Conservation (phyloP, 2,329 filamentous ascomycete species). For the Nakataea oryzae region DNA sequence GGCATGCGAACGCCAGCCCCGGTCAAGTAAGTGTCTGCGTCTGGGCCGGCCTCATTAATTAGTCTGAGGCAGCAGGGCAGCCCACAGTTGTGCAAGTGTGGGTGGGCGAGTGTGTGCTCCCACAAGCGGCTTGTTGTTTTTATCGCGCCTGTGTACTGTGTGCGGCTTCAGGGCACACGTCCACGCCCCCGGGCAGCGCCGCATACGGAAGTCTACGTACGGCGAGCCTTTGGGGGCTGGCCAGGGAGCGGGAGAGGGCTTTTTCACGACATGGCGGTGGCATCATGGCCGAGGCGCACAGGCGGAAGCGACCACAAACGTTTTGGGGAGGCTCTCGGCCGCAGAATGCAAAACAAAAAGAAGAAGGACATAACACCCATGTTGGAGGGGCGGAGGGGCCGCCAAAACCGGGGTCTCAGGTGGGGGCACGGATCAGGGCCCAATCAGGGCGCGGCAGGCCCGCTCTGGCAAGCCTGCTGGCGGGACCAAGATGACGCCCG, state of each 20-base stretch:
- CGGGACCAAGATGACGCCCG: slow-evolving; percentile 3
- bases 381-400: too few species aligned
- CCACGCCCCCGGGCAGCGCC: too few species aligned
- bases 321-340: too few species aligned
- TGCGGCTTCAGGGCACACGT: background rate
- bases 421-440: background rate
- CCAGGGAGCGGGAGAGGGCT: too few species aligned
- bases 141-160: background rate
- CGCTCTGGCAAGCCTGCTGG: background rate
- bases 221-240: too few species aligned
- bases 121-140: background rate
- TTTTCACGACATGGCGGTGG: too few species aligned
- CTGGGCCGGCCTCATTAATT: background rate
- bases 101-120: background rate
- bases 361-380: background rate
- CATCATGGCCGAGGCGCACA: too few species aligned
- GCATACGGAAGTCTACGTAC: too few species aligned
- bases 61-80: background rate
- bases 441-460: background rate
- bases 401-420: too few species aligned
- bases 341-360: background rate
- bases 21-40: background rate
- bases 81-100: too few species aligned
- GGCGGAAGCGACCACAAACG: too few species aligned
- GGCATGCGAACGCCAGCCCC: too few species aligned